These are phyloP conservation scores for Apiospora koreana DNA, from an alignment of 2,329 filamentous ascomycete genomes.

Conservation along the genomic window DNA sequence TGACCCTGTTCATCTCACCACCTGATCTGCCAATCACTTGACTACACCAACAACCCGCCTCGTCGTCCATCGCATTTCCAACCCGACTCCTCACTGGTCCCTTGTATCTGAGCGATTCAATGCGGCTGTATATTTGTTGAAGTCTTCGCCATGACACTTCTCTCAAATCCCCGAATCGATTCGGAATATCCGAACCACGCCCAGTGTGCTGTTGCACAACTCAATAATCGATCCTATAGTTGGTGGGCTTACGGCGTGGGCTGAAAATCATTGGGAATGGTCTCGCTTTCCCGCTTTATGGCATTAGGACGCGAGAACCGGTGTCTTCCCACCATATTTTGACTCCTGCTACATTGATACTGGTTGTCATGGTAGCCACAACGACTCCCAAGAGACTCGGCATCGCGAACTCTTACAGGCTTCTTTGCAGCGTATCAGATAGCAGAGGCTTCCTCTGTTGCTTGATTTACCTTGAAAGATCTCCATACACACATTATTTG, in stretches of 20 bases:
- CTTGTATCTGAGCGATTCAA: not conserved
- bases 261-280: not conserved
- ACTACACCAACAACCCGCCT: not conserved
- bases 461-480: not conserved
- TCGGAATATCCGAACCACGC: not conserved
- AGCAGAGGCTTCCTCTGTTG: not conserved
- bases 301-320: not conserved
- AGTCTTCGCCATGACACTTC: not conserved
- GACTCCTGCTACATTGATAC: constrained; percentile 1
- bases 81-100: not conserved
- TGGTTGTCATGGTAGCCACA: not conserved
- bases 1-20: not conserved
- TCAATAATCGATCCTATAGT: not conserved
- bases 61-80: not conserved
- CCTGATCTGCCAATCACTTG: not conserved
- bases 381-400: not conserved
- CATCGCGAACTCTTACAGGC: not conserved
- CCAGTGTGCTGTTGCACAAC: not conserved
- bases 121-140: not conserved
- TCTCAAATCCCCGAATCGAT: not conserved
- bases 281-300: not conserved
- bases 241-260: not conserved
- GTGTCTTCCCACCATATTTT: not conserved
- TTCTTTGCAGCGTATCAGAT: not conserved
- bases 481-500: not conserved